phyloP scores from a whole-genome alignment of 2,329 filamentous ascomycete species.

The Colletotrichum liriopes region DNA sequence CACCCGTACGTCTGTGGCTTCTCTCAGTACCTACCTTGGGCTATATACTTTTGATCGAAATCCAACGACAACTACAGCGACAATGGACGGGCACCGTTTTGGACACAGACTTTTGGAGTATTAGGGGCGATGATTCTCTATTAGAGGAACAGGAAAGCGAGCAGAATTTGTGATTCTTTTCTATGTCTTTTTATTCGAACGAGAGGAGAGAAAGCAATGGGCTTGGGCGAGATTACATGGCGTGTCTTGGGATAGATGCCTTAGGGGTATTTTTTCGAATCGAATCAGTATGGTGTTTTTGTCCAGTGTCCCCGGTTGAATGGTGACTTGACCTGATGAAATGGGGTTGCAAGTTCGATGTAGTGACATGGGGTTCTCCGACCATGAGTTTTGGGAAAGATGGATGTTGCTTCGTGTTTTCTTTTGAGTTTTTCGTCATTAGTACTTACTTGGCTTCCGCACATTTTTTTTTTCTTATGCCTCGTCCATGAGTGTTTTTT shows the following conservation, averaged over 20 bases:
- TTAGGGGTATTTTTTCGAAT: background rate
- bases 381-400: background rate
- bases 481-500: background rate
- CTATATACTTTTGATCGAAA: background rate
- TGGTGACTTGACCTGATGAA: background rate
- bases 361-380: background rate
- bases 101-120: background rate
- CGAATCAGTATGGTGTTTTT: background rate
- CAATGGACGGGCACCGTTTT: background rate
- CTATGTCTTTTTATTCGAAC: background rate
- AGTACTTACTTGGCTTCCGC: background rate
- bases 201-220: background rate
- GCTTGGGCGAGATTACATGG: background rate
- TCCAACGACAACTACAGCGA: background rate
- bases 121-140: background rate
- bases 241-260: background rate
- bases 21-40: background rate
- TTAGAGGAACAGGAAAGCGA: background rate
- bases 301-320: no score
- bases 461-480: background rate
- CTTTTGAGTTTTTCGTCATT: background rate
- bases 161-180: background rate
- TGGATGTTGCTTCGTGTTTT: background rate
- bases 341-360: background rate
- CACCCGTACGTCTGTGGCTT: background rate